Conservation (phyloP, 495 filamentous ascomycete species). For the Lophium mytilinum region DNA sequence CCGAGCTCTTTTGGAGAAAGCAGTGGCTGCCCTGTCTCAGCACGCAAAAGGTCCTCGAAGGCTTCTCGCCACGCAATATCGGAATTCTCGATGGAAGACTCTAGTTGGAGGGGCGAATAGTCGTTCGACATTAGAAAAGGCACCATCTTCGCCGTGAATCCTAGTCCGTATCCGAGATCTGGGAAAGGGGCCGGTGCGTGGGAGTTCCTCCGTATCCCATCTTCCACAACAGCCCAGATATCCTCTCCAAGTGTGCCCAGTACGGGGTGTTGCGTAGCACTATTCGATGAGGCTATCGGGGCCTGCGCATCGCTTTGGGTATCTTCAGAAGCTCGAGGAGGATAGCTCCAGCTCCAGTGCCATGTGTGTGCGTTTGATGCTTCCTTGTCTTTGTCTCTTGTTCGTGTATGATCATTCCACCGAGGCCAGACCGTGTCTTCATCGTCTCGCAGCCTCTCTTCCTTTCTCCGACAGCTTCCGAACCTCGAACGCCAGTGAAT, state of each 20-base stretch:
- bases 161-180: not conserved
- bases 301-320: not conserved
- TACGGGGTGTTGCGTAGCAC: too few species aligned
- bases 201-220: too few species aligned
- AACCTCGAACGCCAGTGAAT: too few species aligned
- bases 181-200: too few species aligned
- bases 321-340: not conserved
- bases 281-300: not conserved
- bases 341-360: constrained; percentile 6
- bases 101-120: constrained; percentile 16
- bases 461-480: too few species aligned
- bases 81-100: not conserved
- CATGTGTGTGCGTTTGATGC: not conserved
- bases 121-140: constrained; percentile 1
- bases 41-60: constrained; percentile 19
- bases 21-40: constrained; percentile 5
- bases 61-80: constrained; percentile 18
- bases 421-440: too few species aligned
- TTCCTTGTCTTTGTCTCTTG: not conserved
- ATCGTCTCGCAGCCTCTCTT: too few species aligned
- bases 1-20: constrained; percentile 6
- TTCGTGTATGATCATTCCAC: not conserved
- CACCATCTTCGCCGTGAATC: not conserved
- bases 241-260: too few species aligned
- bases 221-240: too few species aligned